Conservation (phyloP, 2,329 filamentous ascomycete species). For the Colletotrichum orchidophilum region DNA sequence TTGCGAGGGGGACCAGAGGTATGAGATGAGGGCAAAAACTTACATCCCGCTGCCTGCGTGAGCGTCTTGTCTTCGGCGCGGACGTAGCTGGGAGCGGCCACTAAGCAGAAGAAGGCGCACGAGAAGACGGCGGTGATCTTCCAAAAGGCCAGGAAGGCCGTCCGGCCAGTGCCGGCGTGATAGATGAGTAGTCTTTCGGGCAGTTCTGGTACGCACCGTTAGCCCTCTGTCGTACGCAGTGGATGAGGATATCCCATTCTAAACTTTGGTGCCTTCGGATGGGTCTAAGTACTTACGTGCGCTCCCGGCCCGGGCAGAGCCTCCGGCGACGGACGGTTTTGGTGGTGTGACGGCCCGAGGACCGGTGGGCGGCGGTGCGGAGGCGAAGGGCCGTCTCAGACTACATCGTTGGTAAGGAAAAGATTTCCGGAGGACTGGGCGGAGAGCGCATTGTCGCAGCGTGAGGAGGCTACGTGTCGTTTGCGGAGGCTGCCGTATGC, state of each 20-base stretch:
- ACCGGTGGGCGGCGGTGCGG: neutral
- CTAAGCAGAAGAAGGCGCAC: constrained; percentile 71
- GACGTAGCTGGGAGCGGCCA: constrained; percentile 70
- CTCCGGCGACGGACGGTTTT: constrained; percentile 6
- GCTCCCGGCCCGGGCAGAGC: neutral
- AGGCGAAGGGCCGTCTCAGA: constrained; percentile 27
- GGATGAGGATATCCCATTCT: neutral
- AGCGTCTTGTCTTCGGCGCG: constrained; percentile 49
- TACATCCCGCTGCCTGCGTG: constrained; percentile 49
- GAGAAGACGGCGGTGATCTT: constrained; percentile 78
- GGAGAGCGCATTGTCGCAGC: constrained; percentile 17
- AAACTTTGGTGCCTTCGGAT: no score
- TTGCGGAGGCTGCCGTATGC: neutral
- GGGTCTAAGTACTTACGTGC: neutral
- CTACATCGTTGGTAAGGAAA: constrained; percentile 4
- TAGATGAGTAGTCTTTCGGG: constrained; percentile 75
- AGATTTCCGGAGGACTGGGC: constrained; percentile 22
- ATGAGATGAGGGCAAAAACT: constrained; percentile 38
- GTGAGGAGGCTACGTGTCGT: neutral
- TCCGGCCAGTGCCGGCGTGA: constrained; percentile 75
- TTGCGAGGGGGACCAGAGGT: no score
- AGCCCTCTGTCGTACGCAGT: neutral
- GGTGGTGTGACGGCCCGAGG: neutral
- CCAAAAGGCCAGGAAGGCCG: constrained; percentile 73
- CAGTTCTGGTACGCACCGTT: constrained; percentile 49